phyloP scores from a whole-genome alignment of 2,329 filamentous ascomycete genomes.

The Penicillium sp. region DNA sequence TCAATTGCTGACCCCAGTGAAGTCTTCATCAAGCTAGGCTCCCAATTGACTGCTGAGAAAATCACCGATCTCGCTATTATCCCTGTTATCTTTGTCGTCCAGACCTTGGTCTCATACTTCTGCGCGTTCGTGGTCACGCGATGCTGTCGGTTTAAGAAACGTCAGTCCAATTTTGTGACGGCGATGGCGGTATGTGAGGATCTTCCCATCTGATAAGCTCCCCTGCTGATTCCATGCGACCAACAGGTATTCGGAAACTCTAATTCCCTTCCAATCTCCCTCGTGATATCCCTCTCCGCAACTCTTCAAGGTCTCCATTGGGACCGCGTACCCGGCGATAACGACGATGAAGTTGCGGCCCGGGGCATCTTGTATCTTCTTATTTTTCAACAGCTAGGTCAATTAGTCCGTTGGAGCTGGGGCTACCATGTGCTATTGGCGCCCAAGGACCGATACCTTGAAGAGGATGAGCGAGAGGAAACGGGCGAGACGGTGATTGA shows the following conservation, averaged over 20 bases:
- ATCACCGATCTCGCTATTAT: slow-evolving; percentile 89
- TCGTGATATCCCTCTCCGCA: slow-evolving; percentile 90
- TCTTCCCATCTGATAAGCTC: not conserved
- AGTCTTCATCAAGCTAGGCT: slow-evolving; percentile 97
- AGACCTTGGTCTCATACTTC: slow-evolving; percentile 81
- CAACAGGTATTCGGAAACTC: slow-evolving; percentile 87
- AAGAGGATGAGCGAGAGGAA: slow-evolving; percentile 39
- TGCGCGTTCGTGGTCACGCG: slow-evolving; percentile 71
- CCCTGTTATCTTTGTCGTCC: slow-evolving; percentile 86
- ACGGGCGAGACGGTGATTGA: slow-evolving; percentile 35
- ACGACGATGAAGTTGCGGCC: slow-evolving; percentile 90
- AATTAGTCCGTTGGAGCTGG: slow-evolving; percentile 96
- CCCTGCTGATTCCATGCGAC: slow-evolving; percentile 3
- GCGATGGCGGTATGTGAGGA: slow-evolving; percentile 74
- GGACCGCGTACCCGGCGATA: slow-evolving; percentile 87
- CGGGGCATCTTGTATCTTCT: slow-evolving; percentile 92
- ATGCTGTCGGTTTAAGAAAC: slow-evolving; percentile 76
- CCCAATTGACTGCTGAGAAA: slow-evolving; percentile 88
- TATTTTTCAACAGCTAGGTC: slow-evolving; percentile 96
- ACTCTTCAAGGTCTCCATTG: slow-evolving; percentile 91
- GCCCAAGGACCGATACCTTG: slow-evolving; percentile 63
- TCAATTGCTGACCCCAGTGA: not conserved
- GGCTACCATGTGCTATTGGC: slow-evolving; percentile 94
- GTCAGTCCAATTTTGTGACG: slow-evolving; percentile 89
- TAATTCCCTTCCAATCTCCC: slow-evolving; percentile 94